Conservation (phyloP, 768 basidiomycete genomes). For the Hypholoma sublateritium region DNA sequence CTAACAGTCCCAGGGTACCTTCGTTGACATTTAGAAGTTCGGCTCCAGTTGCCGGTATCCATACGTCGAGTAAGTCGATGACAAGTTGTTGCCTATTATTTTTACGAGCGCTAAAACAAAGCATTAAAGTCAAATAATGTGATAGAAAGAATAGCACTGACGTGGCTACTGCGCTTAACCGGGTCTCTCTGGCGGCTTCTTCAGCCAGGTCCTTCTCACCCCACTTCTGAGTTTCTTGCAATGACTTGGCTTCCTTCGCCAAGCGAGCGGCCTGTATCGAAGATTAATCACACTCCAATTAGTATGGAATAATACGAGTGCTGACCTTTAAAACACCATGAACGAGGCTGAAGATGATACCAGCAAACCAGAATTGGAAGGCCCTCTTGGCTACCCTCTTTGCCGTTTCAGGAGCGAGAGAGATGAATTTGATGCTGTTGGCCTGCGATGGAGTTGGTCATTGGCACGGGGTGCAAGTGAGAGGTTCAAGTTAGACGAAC, state of each 20-base stretch:
- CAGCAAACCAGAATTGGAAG: conserved; percentile 86
- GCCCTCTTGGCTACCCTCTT: conserved; percentile 62
- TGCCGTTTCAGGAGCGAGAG: conserved; percentile 57
- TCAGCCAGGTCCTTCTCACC: conserved; percentile 69
- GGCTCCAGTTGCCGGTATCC: conserved; percentile 84
- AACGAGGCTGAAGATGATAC: conserved; percentile 77
- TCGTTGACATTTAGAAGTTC: conserved; percentile 80
- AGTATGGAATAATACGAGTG: background rate
- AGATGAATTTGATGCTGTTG: conserved; percentile 65
- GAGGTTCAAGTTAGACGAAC: conserved; percentile 22
- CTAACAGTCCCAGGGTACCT: conserved; percentile 80
- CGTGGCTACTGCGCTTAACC: conserved; percentile 56
- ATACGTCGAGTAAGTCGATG: conserved; percentile 84
- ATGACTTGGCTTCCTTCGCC: conserved; percentile 54
- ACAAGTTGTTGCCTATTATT: conserved; percentile 77
- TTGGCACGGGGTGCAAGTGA: background rate
- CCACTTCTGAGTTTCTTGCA: conserved; percentile 44
- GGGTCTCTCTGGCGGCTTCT: conserved; percentile 65
- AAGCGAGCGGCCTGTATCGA: conserved; percentile 54
- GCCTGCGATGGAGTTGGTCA: conserved; percentile 39
- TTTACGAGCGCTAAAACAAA: conserved; percentile 51
- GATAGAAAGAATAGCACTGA: conserved; percentile 28
- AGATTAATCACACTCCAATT: background rate
- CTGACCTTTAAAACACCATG: conserved; percentile 69
- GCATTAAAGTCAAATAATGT: background rate